Conservation (phyloP, 2,329 filamentous ascomycete species). For the Clarireedia hainanense region DNA sequence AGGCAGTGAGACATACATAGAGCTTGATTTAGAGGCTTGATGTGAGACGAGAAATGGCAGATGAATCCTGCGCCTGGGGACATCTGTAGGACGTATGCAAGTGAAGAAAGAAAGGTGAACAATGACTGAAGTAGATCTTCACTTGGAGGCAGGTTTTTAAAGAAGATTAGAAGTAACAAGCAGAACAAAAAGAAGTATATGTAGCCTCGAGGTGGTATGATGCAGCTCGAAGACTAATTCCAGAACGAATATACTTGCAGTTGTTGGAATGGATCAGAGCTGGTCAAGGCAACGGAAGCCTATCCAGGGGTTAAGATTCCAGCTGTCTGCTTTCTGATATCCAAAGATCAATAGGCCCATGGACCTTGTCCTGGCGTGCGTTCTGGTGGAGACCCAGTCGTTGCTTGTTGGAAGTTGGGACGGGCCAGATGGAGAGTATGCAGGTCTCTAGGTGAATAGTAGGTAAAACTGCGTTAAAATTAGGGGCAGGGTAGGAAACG, state of each 20-base stretch:
- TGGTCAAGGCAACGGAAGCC: not conserved
- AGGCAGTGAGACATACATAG: slow-evolving; percentile 1
- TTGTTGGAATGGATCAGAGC: not conserved
- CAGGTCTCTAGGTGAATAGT: not conserved
- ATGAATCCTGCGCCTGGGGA: not conserved
- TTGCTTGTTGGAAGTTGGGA: not conserved
- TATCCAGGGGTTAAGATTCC: not conserved
- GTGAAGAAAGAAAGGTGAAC: not conserved
- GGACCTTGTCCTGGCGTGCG: not conserved
- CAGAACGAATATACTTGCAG: not conserved
- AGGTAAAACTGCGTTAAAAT: not conserved
- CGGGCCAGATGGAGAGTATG: too few species aligned
- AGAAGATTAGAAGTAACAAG: not conserved
- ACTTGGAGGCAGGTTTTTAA: not conserved
- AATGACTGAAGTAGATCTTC: not conserved
- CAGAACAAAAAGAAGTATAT: not conserved
- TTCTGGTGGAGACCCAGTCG: not conserved
- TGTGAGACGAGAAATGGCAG: not conserved
- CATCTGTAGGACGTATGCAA: not conserved
- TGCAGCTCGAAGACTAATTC: too few species aligned
- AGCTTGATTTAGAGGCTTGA: not conserved
- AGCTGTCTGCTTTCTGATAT: not conserved
- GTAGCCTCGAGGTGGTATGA: too few species aligned
- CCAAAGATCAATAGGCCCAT: not conserved
- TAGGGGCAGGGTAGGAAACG: not conserved